Conservation (phyloP, 768 basidiomycete species). For the Trametes maxima region DNA sequence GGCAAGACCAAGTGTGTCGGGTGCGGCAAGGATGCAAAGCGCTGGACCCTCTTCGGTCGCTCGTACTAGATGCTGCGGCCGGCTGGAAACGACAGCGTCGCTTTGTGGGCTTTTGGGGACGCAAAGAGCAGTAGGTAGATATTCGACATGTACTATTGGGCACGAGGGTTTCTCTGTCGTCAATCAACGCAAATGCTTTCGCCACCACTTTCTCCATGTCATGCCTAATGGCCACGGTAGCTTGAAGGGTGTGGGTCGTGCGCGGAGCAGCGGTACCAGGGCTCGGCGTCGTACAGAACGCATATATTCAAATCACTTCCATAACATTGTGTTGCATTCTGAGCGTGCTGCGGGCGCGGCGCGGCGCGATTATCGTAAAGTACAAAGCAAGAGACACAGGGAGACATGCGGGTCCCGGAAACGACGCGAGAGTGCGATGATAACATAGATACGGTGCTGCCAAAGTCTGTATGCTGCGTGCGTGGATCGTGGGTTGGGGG, state of each 20-base stretch:
- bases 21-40: slow-evolving; percentile 86
- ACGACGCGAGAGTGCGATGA: background rate
- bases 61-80: slow-evolving; percentile 56
- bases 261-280: background rate
- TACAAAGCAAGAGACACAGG: slow-evolving; percentile 27
- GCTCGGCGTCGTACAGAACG: background rate
- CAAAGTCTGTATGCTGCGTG: slow-evolving; percentile 3
- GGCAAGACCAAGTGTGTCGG: slow-evolving; percentile 90
- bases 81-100: background rate
- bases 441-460: slow-evolving; percentile 13
- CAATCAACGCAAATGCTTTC: slow-evolving; percentile 1
- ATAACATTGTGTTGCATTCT: slow-evolving; percentile 17
- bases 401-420: slow-evolving; percentile 19
- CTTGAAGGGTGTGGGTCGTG: background rate
- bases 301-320: background rate
- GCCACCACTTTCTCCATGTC: too few relatives aligned
- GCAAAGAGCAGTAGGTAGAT: slow-evolving; percentile 5
- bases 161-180: background rate
- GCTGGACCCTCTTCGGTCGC: slow-evolving; percentile 96
- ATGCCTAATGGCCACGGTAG: too few relatives aligned
- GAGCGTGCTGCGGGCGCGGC: background rate
- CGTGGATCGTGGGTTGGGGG: slow-evolving; percentile 5
- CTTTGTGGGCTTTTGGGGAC: background rate
- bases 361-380: slow-evolving; percentile 15
- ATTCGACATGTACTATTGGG: slow-evolving; percentile 13